Conservation (phyloP, 2,329 filamentous ascomycete genomes). For the Seiridium unicorne region DNA sequence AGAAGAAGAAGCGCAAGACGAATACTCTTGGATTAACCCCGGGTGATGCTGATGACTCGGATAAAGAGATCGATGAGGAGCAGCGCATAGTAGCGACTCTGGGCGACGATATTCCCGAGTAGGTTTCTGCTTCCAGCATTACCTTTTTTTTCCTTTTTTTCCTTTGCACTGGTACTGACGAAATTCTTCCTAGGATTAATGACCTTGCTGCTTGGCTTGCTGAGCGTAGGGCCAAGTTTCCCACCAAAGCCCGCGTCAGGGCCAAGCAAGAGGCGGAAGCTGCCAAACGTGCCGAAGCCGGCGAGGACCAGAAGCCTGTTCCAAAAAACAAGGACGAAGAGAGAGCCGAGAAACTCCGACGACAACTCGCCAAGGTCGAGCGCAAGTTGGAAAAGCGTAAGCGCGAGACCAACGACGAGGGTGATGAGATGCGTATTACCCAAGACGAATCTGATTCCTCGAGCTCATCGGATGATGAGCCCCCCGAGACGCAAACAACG, state of each 20-base stretch:
- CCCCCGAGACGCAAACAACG: conserved; percentile 55
- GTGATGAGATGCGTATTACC: conserved; percentile 60
- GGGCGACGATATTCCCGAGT: conserved; percentile 55
- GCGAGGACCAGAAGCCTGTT: conserved; percentile 50
- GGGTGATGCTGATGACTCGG: conserved; percentile 60
- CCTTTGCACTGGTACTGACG: conserved; percentile 8
- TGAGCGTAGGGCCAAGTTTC: conserved; percentile 77
- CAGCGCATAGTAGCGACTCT: conserved; percentile 52
- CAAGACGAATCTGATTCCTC: conserved; percentile 37
- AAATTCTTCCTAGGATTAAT: conserved; percentile 41
- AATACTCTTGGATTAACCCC: conserved; percentile 72
- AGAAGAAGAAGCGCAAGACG: conserved; percentile 71
- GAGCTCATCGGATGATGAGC: conserved; percentile 54
- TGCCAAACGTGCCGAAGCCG: conserved; percentile 60
- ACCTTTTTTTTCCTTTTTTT: not conserved
- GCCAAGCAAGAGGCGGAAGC: conserved; percentile 56
- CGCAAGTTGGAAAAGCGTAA: conserved; percentile 64
- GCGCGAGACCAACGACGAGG: conserved; percentile 65
- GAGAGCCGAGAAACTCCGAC: conserved; percentile 60
- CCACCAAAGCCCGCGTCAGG: conserved; percentile 69
- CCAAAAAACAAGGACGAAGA: conserved; percentile 51
- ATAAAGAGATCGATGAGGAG: conserved; percentile 72
- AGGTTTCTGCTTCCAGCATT: conserved; percentile 27
- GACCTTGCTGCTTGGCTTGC: conserved; percentile 80
- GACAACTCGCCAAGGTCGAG: conserved; percentile 68